These are phyloP conservation scores for Echeveria elegans DNA, from an alignment of 164 flowering plant species.

Conservation along the genomic window DNA sequence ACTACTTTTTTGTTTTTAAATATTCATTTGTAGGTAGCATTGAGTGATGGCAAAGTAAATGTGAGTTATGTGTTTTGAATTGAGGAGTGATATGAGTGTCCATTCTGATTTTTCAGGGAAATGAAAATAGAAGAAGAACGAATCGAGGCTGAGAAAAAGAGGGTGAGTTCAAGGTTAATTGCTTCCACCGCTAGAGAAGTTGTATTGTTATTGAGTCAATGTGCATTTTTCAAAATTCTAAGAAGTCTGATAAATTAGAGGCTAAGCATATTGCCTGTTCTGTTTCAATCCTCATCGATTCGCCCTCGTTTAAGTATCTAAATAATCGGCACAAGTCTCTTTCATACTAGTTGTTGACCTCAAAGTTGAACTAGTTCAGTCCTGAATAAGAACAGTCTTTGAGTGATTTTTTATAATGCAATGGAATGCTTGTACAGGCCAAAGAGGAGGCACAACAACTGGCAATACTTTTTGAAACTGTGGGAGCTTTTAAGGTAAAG, in stretches of 20 bases:
- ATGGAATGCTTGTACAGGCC: slow-evolving; percentile 35
- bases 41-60: neutral
- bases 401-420: neutral
- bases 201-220: neutral
- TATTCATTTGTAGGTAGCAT: neutral
- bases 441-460: slow-evolving; percentile 94
- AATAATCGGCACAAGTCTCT: neutral
- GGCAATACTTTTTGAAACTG: slow-evolving; percentile 76
- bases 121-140: slow-evolving; percentile 66
- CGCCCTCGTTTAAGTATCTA: neutral
- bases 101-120: slow-evolving; percentile 37
- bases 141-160: slow-evolving; percentile 70
- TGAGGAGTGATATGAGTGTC: neutral
- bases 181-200: neutral
- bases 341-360: neutral
- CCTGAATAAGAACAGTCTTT: neutral
- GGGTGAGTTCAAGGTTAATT: slow-evolving; percentile 29
- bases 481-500: slow-evolving; percentile 92
- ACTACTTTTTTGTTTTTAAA: too few species aligned
- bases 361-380: neutral
- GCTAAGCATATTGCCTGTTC: neutral
- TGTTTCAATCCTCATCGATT: neutral
- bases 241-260: neutral
- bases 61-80: too few species aligned
- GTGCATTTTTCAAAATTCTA: neutral